Evolutionary conservation across 2,329 filamentous ascomycete species (phyloP).

Genomic region (Xylariaceae sp.): DNA sequence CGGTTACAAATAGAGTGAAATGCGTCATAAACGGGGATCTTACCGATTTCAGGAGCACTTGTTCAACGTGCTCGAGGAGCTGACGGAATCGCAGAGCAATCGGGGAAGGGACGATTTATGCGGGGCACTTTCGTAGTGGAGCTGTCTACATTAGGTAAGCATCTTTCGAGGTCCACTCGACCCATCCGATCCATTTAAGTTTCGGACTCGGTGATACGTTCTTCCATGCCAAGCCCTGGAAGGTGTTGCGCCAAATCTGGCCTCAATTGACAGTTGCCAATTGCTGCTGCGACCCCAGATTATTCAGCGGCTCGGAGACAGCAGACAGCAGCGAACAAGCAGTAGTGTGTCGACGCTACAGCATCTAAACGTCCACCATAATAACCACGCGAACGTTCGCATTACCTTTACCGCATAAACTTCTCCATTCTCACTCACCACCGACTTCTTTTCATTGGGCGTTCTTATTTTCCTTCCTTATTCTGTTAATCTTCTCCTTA

Average conservation of each 20-base stretch:
- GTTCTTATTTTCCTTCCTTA: constrained; percentile 1
- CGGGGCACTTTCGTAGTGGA: too few relatives aligned
- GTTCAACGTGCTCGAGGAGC: too few relatives aligned
- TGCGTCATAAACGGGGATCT: too few relatives aligned
- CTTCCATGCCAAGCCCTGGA: constrained; percentile 5
- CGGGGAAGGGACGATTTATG: too few relatives aligned
- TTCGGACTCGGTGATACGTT: constrained; percentile 20
- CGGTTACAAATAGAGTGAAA: too few relatives aligned
- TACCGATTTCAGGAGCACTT: too few relatives aligned
- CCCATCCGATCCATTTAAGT: background rate
- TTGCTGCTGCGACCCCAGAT: constrained; percentile 31
- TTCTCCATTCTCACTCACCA: constrained; percentile 30
- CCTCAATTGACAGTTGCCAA: constrained; percentile 32
- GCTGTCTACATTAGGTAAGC: background rate
- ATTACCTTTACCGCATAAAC: background rate
- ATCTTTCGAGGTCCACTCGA: background rate
- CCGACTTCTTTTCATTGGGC: constrained; percentile 24
- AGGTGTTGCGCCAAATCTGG: constrained; percentile 30
- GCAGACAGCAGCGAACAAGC: constrained; percentile 23
- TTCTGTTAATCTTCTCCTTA: background rate
- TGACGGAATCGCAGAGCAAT: too few relatives aligned
- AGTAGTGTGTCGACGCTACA: constrained; percentile 10
- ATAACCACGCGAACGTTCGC: constrained; percentile 1
- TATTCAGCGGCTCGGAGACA: constrained; percentile 23
- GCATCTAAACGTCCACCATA: constrained; percentile 2